Percentiles rank a stretch among this genome's conserved stretches.
These are phyloP conservation scores for Aspergillus ibericus DNA, from an alignment of 2,329 filamentous ascomycete genomes.

Conservation along the genomic window DNA sequence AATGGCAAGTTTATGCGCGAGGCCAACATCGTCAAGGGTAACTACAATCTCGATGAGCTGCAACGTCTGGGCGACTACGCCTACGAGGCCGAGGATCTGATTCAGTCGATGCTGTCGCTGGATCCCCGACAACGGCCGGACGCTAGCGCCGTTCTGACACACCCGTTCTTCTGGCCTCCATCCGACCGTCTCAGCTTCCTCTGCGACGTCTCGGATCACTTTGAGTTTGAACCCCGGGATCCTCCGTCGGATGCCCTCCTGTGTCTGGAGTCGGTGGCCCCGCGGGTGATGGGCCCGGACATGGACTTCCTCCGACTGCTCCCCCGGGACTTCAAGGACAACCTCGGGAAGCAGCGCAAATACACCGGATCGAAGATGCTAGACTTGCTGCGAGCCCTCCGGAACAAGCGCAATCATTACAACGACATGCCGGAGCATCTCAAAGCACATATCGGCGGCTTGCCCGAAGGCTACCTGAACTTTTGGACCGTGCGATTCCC, in stretches of 20 bases:
- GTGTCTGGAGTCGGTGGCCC: conserved; percentile 55
- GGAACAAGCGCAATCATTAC: conserved; percentile 98
- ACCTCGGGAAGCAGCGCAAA: conserved; percentile 88
- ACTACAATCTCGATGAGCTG: conserved; percentile 69
- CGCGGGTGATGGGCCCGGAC: conserved; percentile 50
- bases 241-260: conserved; percentile 69
- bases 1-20: conserved; percentile 94
- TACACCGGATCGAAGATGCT: conserved; percentile 83
- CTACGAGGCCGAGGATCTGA: conserved; percentile 83
- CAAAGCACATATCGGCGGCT: conserved; percentile 68
- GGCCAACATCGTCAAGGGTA: conserved; percentile 92
- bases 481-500: conserved; percentile 85
- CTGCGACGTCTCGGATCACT: conserved; percentile 95
- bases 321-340: conserved; percentile 81
- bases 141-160: conserved; percentile 77
- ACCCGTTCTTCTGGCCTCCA: conserved; percentile 94
- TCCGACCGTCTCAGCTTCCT: conserved; percentile 89
- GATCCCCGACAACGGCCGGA: conserved; percentile 68
- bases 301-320: conserved; percentile 77
- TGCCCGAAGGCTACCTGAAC: conserved; percentile 76
- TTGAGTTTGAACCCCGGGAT: conserved; percentile 86
- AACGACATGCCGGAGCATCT: conserved; percentile 88
- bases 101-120: conserved; percentile 73
- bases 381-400: conserved; percentile 81
- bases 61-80: conserved; percentile 78